These are phyloP conservation scores for Neurospora terricola DNA, from an alignment of 495 filamentous ascomycete species.

Conservation along the genomic window DNA sequence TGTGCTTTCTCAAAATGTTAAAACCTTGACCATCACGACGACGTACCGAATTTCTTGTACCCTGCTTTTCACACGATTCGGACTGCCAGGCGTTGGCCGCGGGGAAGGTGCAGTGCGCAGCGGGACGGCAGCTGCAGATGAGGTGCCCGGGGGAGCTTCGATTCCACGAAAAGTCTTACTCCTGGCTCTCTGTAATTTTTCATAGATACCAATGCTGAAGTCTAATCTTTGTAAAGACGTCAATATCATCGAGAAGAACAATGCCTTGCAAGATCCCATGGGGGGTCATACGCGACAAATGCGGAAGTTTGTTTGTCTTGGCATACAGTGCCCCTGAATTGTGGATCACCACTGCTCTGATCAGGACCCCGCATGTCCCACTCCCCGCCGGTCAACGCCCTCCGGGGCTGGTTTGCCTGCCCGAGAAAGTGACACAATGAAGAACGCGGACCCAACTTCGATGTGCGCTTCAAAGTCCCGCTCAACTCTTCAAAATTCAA, in stretches of 20 bases:
- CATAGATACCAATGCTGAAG: neutral
- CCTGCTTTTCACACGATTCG: neutral
- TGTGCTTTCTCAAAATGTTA: neutral
- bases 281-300: neutral
- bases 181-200: neutral
- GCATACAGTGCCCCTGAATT: neutral
- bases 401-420: neutral
- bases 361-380: neutral
- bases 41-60: neutral
- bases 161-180: neutral
- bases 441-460: conserved; percentile 6
- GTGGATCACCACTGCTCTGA: neutral
- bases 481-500: conserved; percentile 12
- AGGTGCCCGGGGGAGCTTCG: neutral
- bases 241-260: neutral
- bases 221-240: neutral
- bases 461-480: conserved; percentile 15
- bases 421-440: neutral
- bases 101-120: neutral
- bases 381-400: neutral
- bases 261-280: neutral
- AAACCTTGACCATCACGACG: neutral
- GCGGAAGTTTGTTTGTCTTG: neutral
- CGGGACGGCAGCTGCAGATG: neutral
- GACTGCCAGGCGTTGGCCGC: neutral